Base-by-base conservation (phyloP, 805 yeast genomes). In the Yarrowia divulgata region DNA sequence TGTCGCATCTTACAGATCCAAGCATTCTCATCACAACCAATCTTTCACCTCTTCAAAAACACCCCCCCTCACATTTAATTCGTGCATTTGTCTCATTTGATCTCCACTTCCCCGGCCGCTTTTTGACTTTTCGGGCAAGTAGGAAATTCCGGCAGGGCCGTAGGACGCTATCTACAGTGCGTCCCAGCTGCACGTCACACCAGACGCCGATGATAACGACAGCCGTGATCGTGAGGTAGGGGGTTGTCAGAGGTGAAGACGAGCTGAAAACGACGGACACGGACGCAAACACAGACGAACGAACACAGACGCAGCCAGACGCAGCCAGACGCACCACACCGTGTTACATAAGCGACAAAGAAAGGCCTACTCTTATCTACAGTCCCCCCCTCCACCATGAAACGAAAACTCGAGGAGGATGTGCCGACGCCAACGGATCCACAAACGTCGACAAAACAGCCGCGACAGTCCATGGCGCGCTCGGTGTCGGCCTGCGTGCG, bases 401-500 rank as follows among this genome's bases (percentile, higher is more conserved):
- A 49, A 49, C 37, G 54, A 49, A 49, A 49, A 49, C 13, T 49
- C 12, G 39, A 32, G 19, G 49, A 45, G 12, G 49, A 45, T 2
- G 18, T 45, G 18, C 58, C 8, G 16, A 6, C 42, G 4, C 40
- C 23, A 13, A 10, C 12, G 39, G 8, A 42, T 2, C 32, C 42
- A 0, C 42, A 14, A 23, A 23, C 29, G 4, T 2, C 29, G 29
- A 23, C 29, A 23, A 23, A 23, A 23, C 29, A 23, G 29, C 35
- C 52, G 8, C 60, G 48, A 8, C 63, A 62, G 18, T 4, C 85
- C 4, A 81, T 87, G 13, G 80, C 89, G 0, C 77, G 93, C 67
- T 82, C 91, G 0, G 88, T 90, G n/a, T 85, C 91, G 0, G 97
- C 97, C 0, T 93, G 97, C 76, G 90, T 89, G 74, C 80, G 97